phyloP scores from a whole-genome alignment of 768 basidiomycete genomes.

The Xerocomellus dryophilus region DNA sequence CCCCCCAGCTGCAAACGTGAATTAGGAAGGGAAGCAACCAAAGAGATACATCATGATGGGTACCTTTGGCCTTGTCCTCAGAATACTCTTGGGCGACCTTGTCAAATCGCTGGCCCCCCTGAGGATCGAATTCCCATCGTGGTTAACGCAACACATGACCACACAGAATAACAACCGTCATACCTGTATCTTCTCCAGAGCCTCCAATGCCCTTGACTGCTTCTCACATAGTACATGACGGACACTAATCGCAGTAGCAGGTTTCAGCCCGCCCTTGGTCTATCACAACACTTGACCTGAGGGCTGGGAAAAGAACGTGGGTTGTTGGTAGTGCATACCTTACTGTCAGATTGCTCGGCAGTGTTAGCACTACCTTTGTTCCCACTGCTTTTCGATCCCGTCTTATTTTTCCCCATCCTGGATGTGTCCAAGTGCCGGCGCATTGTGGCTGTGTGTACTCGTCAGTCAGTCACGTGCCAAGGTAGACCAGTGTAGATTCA shows the following conservation, averaged over 20 bases:
- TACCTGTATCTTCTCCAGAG: conserved; percentile 77
- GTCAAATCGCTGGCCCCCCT: conserved; percentile 80
- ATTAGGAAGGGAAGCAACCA: conserved; percentile 1
- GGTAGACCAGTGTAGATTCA: not conserved
- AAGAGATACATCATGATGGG: not conserved
- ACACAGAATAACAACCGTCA: conserved; percentile 1
- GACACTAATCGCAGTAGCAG: conserved; percentile 81
- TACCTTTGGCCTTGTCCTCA: conserved; percentile 88
- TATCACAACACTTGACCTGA: conserved; percentile 14
- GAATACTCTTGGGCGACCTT: conserved; percentile 90
- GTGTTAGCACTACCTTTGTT: conserved; percentile 16
- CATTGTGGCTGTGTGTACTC: conserved; percentile 7
- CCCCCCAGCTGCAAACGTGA: conserved; percentile 58
- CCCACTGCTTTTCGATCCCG: conserved; percentile 16
- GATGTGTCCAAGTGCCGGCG: not conserved
- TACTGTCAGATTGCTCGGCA: conserved; percentile 20
- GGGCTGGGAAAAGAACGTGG: not conserved
- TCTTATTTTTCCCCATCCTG: conserved; percentile 32
- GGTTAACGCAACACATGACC: not conserved
- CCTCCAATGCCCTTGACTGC: conserved; percentile 75
- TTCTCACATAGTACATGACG: conserved; percentile 89
- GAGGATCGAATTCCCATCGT: conserved; percentile 13
- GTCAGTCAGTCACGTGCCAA: conserved; percentile 16
- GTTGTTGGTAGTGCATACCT: conserved; percentile 18
- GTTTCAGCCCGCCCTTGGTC: conserved; percentile 63